phyloP scores from a whole-genome alignment of 1,284 basidiomycete species.

The Chalciporus sp. region DNA sequence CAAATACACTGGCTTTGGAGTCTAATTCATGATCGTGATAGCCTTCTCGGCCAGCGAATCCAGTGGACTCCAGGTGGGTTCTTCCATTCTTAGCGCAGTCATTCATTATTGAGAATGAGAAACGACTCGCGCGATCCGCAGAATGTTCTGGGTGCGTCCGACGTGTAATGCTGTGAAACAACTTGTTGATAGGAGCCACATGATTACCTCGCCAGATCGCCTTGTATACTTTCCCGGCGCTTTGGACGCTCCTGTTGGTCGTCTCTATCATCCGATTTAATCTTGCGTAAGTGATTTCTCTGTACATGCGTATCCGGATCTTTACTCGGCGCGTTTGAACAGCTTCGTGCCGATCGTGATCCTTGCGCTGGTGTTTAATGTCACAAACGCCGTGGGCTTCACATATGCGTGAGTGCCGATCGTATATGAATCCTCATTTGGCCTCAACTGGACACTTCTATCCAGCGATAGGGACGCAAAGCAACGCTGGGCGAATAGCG shows the following conservation, averaged over 20 bases:
- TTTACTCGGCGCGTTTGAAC: constrained; percentile 13
- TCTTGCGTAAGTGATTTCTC: constrained; percentile 62
- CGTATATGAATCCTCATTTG: constrained; percentile 8
- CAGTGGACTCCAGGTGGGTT: constrained; percentile 84
- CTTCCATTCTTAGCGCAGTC: constrained; percentile 6
- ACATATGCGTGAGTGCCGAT: constrained; percentile 75
- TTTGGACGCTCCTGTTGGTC: constrained; percentile 85
- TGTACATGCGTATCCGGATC: constrained; percentile 7
- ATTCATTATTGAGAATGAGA: background rate
- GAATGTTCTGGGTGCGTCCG: constrained; percentile 87
- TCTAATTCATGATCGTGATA: constrained; percentile 36
- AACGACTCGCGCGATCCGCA: constrained; percentile 33
- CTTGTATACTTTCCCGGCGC: constrained; percentile 85
- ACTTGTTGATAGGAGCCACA: constrained; percentile 4
- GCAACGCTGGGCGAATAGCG: constrained; percentile 75
- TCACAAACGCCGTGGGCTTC: constrained; percentile 91
- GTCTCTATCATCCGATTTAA: constrained; percentile 88
- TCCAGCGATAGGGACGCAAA: constrained; percentile 87
- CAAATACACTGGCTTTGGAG: background rate
- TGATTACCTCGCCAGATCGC: constrained; percentile 60
- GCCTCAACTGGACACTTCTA: constrained; percentile 6
- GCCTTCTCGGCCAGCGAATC: constrained; percentile 89
- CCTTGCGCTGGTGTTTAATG: constrained; percentile 88
- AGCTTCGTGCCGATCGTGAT: constrained; percentile 88
- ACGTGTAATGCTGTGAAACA: constrained; percentile 2